Evolutionary conservation across 306 rosid species (phyloP), one percentile per base, ranked within the genome.

Genomic region (Fragaria vesca): DNA sequence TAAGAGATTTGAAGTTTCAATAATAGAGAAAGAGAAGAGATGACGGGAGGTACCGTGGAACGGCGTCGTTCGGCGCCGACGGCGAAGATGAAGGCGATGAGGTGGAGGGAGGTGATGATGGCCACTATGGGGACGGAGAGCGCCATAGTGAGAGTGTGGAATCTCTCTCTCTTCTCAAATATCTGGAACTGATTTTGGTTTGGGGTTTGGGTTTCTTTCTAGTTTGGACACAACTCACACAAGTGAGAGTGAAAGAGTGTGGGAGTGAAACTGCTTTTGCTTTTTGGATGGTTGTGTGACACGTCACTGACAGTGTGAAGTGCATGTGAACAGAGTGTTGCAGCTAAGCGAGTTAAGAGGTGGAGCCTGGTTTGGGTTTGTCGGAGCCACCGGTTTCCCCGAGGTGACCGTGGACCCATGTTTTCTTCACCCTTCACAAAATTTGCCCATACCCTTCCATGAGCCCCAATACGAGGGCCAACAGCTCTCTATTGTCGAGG

Each of bases 41-140:
- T 3, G 9, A 28, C 26, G 12, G 9, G 18, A 3, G 8, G 60
- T 51, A 91, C 97, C 80, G 62, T 48, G 82, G 93, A 93, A 71
- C 99, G 96, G 72, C 97, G 97, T 32, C 88, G 88, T 83, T 95
- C 99, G 47, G 97, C 99, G 13, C 97, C 99, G 12, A 95, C 70
- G 71, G 99, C 96, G 34, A 95, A 79, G 72, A 95, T 89, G 70
- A 93, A 90, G 74, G 99, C 99, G 21, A 95, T 81, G 89, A 93
- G 93, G 83, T 93, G 90, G 10, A 91, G 96, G 66, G 97, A 76
- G 82, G 82, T 63, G 83, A 90, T 45, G 43, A 89, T 75, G 72
- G 90, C 92, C 48, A 87, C 45, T 72, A 92, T 57, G 2, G 91
- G 73, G 4, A 88, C 69, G 0, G 98, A 92, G 68, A 90, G 73